Base-by-base conservation (phyloP, 306 rosid species). In the Vicia faba region DNA sequence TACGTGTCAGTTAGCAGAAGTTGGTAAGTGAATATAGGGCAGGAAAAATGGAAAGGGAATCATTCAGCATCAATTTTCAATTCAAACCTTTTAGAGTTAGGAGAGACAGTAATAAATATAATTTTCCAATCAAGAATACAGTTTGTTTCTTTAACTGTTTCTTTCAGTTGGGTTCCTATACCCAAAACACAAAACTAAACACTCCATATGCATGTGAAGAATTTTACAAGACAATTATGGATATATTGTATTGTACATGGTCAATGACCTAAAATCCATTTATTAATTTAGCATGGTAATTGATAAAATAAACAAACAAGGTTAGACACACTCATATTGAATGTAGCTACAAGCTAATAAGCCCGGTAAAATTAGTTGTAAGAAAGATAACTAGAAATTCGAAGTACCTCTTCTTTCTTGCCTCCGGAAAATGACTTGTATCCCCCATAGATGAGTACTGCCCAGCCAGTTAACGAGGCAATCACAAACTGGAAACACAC, bases 381-480 rank as follows among this genome's bases (percentile, higher is more conserved):
- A 29, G 18, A 61, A 23, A 7, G 45, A 46, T 23, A 59, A 41
- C 49, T 18, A 31, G 36, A 31, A 56, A 35, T 7, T 19, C 18
- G 18, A 69, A 74, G 77, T 88, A 95, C 99, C 99, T 86, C 91
- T 59, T 88, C 97, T 76, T 95, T 88, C 84, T 87, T 84, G 78
- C 99, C 96, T 39, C 84, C 44, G 0, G 97, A 51, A 77, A 81
- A 79, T 61, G 81, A 70, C 81, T 90, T 90, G 88, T 79, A 95
- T n/a, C 76, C 61, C 6, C 86, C 76, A 73, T 0, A 86, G 81
- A 95, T 1, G 48, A 85, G 71, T 61, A 95, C 14, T 50, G 92
- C 99, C 99, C 97, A 90, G 43, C 97, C 99, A 18, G 91, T 0
- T 73, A 90, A 71, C 68, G 96, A 88, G 46, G 75, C 86, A 74